Conservation (phyloP, 1,284 basidiomycete species). For the Porogramme epimiltina region DNA sequence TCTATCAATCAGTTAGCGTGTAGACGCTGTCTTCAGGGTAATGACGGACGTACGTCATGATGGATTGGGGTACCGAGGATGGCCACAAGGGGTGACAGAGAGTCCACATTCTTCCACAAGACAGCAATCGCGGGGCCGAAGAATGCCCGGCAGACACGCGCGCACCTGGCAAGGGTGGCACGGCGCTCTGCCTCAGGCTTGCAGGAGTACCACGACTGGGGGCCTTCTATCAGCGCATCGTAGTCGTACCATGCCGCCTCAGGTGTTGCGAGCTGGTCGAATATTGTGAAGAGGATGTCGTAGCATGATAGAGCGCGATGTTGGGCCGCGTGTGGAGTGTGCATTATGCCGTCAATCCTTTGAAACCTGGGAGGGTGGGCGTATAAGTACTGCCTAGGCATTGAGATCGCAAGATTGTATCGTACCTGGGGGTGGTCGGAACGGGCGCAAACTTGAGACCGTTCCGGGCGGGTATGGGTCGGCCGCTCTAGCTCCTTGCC, state of each 20-base stretch:
- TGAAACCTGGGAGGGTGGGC: too few relatives aligned
- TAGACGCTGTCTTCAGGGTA: too few relatives aligned
- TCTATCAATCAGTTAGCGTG: neutral
- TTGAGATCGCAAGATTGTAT: too few relatives aligned
- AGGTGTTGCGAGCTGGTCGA: conserved; percentile 6
- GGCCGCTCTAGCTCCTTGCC: too few relatives aligned
- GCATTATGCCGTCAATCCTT: too few relatives aligned
- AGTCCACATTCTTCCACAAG: conserved; percentile 16
- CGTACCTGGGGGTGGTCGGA: too few relatives aligned
- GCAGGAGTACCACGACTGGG: conserved; percentile 8
- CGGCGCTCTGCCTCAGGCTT: neutral
- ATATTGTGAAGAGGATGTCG: conserved; percentile 16
- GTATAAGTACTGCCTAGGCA: too few relatives aligned
- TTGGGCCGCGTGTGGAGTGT: too few relatives aligned
- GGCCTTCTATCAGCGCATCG: conserved; percentile 8
- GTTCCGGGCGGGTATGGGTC: too few relatives aligned
- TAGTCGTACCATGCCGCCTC: conserved; percentile 15
- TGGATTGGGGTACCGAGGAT: too few relatives aligned
- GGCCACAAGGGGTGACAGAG: conserved; percentile 3
- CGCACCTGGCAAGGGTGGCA: conserved; percentile 12
- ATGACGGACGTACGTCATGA: too few relatives aligned
- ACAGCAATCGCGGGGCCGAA: conserved; percentile 12
- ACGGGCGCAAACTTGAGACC: too few relatives aligned
- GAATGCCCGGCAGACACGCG: conserved; percentile 14
- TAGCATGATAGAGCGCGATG: conserved; percentile 9